Evolutionary conservation across 176 grass and related monocot species (phyloP).

Genomic region (Olyra latifolia): DNA sequence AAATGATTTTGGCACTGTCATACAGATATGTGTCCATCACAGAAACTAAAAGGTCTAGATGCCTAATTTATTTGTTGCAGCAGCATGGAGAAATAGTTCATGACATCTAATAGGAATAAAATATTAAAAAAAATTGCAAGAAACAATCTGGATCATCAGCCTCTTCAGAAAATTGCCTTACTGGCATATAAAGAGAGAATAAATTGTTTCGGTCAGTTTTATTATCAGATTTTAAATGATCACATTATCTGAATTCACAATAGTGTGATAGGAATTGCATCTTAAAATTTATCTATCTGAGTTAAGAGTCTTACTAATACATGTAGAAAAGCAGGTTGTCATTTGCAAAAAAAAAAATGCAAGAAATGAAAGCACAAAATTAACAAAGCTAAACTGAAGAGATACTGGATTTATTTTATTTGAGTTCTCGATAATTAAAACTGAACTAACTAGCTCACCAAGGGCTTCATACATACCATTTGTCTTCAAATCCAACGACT

Average conservation of each 20-base stretch:
- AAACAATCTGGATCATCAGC: neutral
- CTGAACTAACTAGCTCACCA: neutral
- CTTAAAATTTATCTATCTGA: neutral
- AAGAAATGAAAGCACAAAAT: neutral
- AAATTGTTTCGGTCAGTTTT: neutral
- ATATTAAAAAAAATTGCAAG: neutral
- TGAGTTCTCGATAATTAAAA: slow-evolving; percentile 7
- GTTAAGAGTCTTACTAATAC: neutral
- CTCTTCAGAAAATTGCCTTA: neutral
- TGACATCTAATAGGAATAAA: neutral
- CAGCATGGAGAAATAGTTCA: slow-evolving; percentile 8
- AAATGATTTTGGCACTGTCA: neutral
- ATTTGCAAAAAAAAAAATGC: slow-evolving; percentile 29
- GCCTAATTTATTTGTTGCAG: neutral
- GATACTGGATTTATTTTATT: neutral
- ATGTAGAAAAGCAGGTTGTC: neutral
- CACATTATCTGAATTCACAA: slow-evolving; percentile 9
- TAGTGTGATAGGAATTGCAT: neutral
- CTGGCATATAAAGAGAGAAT: neutral
- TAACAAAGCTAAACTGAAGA: neutral
- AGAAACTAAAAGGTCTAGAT: neutral
- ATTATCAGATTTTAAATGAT: neutral
- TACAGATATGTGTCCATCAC: neutral
- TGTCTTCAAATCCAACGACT: slow-evolving; percentile 68
- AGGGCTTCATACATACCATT: slow-evolving; percentile 43